Evolutionary conservation across 1,284 basidiomycete species (phyloP), one percentile per base, ranked within the genome.

Genomic region (Leucoagaricus sp.): DNA sequence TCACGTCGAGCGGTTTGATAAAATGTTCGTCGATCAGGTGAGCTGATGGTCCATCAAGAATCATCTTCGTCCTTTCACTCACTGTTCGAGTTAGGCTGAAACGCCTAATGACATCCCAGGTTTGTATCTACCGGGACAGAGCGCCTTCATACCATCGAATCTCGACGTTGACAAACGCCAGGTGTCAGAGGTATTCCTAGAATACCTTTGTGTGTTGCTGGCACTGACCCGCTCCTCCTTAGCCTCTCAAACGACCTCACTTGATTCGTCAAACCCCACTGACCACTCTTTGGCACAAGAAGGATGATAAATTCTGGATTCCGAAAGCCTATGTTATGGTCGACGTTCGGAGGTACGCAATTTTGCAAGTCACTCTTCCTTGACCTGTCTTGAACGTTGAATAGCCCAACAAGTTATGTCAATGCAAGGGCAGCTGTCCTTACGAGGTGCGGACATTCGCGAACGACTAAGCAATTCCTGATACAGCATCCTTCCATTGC

Each of bases 221-320:
- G n/a, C 6, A 2, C 15, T 44, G 31, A 38, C 31, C 46, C 21
- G 55, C 53, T 7, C 25, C 58, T 19, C 57, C 49, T 26, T 64
- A 93, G 88, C 90, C 91, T 13, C 69, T 83, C 54, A 84, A 83
- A 57, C 83, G 89, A 28, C 96, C 96, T 10, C 76, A 82, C 61
- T 83, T 95, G 57, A 81, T 98, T 54, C 78, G 83, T 26, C 81
- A 93, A 69, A 93, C 86, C 0, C 73, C 82, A 0, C 67, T 89
- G 31, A 90, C 87, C 1, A 80, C 86, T 19, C 72, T 97, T 10
- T 98, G 95, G 95, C 85, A 95, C 75, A 98, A 98, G 79, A 94
- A 94, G 68, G 96, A 98, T 68, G 95, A 98, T 71, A 84, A 82
- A 59, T 98, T 96, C 77, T 96, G 93, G 91, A 85, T 96, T 4